Evolutionary conservation across 345 rosid species (phyloP).

Genomic region (Euphorbia pulcherrima): DNA sequence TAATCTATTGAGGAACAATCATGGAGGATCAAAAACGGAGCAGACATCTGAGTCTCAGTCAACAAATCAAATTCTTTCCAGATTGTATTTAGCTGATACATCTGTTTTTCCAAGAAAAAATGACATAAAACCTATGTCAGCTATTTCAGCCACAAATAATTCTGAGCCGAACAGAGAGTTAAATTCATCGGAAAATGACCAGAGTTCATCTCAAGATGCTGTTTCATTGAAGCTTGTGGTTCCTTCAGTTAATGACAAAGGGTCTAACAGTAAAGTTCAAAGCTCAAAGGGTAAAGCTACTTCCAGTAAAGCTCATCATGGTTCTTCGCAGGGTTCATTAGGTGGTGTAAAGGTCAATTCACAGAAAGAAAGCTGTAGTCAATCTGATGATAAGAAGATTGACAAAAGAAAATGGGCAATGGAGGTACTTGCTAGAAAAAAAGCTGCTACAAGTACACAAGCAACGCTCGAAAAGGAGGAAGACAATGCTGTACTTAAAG

Average conservation of each 20-base stretch:
- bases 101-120: conserved; percentile 91
- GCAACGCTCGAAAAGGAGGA: conserved; percentile 49
- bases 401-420: conserved; percentile 96
- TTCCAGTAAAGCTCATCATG: conserved; percentile 31
- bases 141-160: conserved; percentile 31
- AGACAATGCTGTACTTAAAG: conserved; percentile 58
- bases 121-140: conserved; percentile 74
- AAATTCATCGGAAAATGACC: conserved; percentile 31
- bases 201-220: conserved; percentile 31
- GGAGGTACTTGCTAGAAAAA: conserved; percentile 92
- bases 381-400: conserved; percentile 51
- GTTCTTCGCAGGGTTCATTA: conserved; percentile 19
- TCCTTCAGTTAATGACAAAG: conserved; percentile 37
- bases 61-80: conserved; percentile 73
- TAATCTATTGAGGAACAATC: conserved; percentile 54
- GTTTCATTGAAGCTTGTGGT: conserved; percentile 35
- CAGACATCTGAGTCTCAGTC: conserved; percentile 41
- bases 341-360: conserved; percentile 34
- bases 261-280: conserved; percentile 34
- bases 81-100: conserved; percentile 91
- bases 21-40: conserved; percentile 37
- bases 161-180: conserved; percentile 34
- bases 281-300: conserved; percentile 40
- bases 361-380: conserved; percentile 35
- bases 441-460: conserved; percentile 49